Evolutionary conservation across 1,284 basidiomycete species (phyloP).

Genomic region (Rhodotorula sp.): DNA sequence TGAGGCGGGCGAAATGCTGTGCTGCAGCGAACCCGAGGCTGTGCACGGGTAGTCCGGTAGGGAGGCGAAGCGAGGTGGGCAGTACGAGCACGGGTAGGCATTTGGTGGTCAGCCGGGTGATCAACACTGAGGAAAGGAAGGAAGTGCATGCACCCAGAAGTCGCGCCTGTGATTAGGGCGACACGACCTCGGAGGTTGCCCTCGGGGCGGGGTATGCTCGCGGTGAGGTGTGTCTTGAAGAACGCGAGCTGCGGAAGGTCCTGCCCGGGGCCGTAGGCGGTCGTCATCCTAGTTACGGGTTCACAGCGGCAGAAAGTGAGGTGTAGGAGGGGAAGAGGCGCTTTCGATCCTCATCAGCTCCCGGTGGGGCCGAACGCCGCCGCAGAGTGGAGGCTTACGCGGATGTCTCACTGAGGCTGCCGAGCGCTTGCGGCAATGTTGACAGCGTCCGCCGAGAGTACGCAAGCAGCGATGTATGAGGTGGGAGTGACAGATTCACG

Average conservation of each 20-base stretch:
- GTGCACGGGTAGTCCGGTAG: too few species aligned
- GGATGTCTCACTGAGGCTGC: too few species aligned
- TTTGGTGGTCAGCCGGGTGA: not conserved
- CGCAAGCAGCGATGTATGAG: too few species aligned
- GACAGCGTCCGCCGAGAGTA: too few species aligned
- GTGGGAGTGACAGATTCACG: too few species aligned
- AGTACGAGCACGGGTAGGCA: not conserved
- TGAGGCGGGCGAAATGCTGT: conserved; percentile 30
- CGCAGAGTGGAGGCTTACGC: too few species aligned
- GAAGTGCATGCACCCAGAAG: not conserved
- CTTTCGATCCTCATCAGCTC: not conserved
- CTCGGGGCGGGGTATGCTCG: not conserved
- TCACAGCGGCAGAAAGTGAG: too few species aligned
- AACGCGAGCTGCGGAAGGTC: not conserved
- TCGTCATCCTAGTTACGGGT: not conserved
- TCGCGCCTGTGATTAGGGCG: not conserved
- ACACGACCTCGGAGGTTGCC: not conserved
- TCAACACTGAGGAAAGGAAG: not conserved
- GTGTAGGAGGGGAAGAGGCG: not conserved
- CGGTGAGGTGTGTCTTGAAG: conserved; percentile 4
- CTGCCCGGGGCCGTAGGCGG: not conserved
- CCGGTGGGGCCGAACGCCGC: not conserved
- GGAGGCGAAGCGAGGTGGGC: not conserved
- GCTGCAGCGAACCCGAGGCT: conserved; percentile 11
- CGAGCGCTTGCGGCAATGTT: not conserved